These are phyloP conservation scores for Cadophora sp. DNA, from an alignment of 2,329 filamentous ascomycete species.

Conservation along the genomic window DNA sequence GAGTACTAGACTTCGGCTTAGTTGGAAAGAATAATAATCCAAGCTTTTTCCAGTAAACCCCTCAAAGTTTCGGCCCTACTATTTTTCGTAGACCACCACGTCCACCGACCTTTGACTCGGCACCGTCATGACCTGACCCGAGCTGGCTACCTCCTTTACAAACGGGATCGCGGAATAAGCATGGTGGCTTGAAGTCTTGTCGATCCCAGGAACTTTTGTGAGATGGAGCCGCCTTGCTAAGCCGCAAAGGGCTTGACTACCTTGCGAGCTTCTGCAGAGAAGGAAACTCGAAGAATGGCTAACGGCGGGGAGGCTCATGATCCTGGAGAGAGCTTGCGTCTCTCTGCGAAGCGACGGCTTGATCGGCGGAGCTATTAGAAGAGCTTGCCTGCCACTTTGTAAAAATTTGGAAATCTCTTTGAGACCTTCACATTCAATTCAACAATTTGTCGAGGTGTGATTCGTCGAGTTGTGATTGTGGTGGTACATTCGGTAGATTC, in stretches of 20 bases:
- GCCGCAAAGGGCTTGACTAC: background rate
- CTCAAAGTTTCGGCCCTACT: conserved; percentile 12
- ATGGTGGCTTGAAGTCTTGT: conserved; percentile 6
- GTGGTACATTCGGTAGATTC: background rate
- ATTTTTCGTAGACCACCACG: background rate
- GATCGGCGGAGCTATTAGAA: conserved; percentile 2
- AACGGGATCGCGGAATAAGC: conserved; percentile 2
- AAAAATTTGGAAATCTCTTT: background rate
- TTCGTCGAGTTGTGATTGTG: background rate
- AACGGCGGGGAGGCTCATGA: background rate
- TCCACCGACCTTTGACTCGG: background rate
- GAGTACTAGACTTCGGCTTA: background rate
- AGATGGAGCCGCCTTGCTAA: conserved; percentile 3
- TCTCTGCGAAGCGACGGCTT: background rate
- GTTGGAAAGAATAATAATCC: background rate
- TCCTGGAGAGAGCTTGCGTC: conserved; percentile 4
- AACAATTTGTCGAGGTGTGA: background rate
- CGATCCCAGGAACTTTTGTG: conserved; percentile 1
- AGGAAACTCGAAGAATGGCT: conserved; percentile 9
- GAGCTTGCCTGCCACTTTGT: background rate
- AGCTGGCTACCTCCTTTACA: background rate
- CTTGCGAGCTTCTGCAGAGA: conserved; percentile 7
- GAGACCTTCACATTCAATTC: background rate
- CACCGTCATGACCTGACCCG: background rate
- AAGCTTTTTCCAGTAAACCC: background rate